Evolutionary conservation across 345 rosid genomes (phyloP).

Genomic region (Salix brachista): DNA sequence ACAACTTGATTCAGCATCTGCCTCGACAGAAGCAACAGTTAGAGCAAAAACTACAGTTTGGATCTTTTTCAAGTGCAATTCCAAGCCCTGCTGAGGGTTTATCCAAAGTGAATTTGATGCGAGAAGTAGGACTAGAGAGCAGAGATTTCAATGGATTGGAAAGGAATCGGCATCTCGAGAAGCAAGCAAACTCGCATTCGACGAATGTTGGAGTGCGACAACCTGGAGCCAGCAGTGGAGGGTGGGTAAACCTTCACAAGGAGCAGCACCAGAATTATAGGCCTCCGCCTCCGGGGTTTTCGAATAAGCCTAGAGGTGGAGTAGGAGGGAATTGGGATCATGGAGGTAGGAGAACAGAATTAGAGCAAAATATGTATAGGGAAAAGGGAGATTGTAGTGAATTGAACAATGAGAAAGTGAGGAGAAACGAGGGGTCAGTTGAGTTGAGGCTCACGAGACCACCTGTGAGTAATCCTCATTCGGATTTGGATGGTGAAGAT

Average conservation of each 20-base stretch:
- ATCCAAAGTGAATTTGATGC: constrained; percentile 31
- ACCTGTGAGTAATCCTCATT: constrained; percentile 46
- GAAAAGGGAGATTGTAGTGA: constrained; percentile 29
- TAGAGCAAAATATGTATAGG: constrained; percentile 29
- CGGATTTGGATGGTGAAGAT: constrained; percentile 37
- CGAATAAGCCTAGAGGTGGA: constrained; percentile 25
- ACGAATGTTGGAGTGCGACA: constrained; percentile 32
- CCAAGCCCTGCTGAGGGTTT: constrained; percentile 32
- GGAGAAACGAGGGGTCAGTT: constrained; percentile 16
- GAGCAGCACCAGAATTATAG: constrained; percentile 12
- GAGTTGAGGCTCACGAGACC: constrained; percentile 39
- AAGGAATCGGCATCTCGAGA: constrained; percentile 32
- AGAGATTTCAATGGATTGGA: constrained; percentile 24
- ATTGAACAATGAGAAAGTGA: constrained; percentile 19
- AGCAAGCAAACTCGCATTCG: constrained; percentile 22
- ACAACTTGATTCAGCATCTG: constrained; percentile 31
- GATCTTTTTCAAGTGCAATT: constrained; percentile 49
- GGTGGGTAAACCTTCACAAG: constrained; percentile 26
- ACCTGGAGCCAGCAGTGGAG: constrained; percentile 19
- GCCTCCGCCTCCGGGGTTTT: constrained; percentile 46
- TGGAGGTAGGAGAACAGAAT: constrained; percentile 26
- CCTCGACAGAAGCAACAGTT: constrained; percentile 32
- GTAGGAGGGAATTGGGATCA: constrained; percentile 30
- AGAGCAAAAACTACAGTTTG: constrained; percentile 49
- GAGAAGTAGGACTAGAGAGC: constrained; percentile 18